Base-by-base conservation (phyloP, 2,329 filamentous ascomycete genomes). In the Pleochaeta shiraiana region DNA sequence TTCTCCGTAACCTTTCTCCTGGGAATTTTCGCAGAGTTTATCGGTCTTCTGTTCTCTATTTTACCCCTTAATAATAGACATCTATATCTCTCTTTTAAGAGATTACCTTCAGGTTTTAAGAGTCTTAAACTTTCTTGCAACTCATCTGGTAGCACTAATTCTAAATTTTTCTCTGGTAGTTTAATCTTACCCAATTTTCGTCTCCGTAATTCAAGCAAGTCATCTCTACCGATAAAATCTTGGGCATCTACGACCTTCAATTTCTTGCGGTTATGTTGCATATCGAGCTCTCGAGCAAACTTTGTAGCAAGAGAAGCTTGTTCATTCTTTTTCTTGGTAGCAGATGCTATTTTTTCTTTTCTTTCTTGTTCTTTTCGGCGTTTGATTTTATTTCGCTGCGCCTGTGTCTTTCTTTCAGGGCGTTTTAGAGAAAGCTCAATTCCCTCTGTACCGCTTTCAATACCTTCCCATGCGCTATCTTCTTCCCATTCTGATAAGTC, bases 31-130 rank as follows among this genome's bases (percentile, higher is more conserved):
- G 81, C 81, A 76, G 93, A 92, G 6, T 85, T 82, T 65, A 92
- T 82, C 63, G 85, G 85, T 73, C 86, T 86, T 70, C 93, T 81
- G 62, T 83, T 82, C 78, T 98, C 93, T 67, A 98, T 76, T 76
- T 93, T 95, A 66, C 93, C 93, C 67, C 90, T 83, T 37, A 97
- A 81, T 67, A 97, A 78, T 76, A 97, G 79, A 74, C 83, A 97
- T 67, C 93, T 81, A 78, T 95, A 97, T 63, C 93, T 82, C 72
- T 98, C 93, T 69, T 90, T 90, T 69, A 98, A 79, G 45, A 96
- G 77, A 73, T 96, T 97, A n/a, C 93, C 93, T 75, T 98, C 93
- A 0, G 93, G 93, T 75, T 92, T 95, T 68, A 95, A 76, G 72
- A 90, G 75, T 72, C 93, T 76, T 71, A 96, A 76, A 62, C 90